Percentiles rank a stretch among this genome's conserved stretches.
phyloP scores from a whole-genome alignment of 345 rosid species.

The Brassica carinata region DNA sequence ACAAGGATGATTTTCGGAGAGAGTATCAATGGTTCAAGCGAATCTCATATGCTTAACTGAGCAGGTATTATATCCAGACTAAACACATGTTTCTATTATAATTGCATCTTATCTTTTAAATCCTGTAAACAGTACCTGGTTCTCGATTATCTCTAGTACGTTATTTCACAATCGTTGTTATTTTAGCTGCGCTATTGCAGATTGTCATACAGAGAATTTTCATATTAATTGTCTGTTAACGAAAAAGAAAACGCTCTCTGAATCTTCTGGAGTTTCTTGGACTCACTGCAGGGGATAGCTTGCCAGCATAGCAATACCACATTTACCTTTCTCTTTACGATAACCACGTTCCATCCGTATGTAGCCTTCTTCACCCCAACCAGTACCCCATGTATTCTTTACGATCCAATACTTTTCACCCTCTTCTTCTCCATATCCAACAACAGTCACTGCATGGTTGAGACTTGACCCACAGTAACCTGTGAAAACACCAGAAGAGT shows the following conservation, averaged over 20 bases:
- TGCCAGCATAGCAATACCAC: constrained; percentile 80
- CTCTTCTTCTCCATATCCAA: constrained; percentile 68
- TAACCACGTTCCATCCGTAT: constrained; percentile 57
- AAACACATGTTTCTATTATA: constrained; percentile 11
- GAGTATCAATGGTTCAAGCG: background rate
- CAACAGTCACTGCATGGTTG: constrained; percentile 77
- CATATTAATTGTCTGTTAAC: background rate
- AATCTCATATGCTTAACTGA: background rate
- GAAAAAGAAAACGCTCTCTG: constrained; percentile 21
- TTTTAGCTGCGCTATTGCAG: constrained; percentile 39
- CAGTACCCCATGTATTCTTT: constrained; percentile 88
- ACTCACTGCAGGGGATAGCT: constrained; percentile 68
- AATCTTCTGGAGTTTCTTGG: constrained; percentile 15
- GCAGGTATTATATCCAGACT: constrained; percentile 15
- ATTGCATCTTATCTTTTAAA: constrained; percentile 2
- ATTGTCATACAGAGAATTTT: constrained; percentile 24
- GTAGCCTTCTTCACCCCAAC: constrained; percentile 90
- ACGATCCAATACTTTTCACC: constrained; percentile 71
- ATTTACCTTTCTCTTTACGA: constrained; percentile 46
- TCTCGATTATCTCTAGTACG: constrained; percentile 25
- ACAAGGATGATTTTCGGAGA: background rate
- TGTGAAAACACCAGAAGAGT: constrained; percentile 60
- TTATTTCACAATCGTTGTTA: constrained; percentile 19
- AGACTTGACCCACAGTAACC: constrained; percentile 63
- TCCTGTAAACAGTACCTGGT: background rate